Conservation (phyloP, 345 rosid species). For the Kandelia obovata region DNA sequence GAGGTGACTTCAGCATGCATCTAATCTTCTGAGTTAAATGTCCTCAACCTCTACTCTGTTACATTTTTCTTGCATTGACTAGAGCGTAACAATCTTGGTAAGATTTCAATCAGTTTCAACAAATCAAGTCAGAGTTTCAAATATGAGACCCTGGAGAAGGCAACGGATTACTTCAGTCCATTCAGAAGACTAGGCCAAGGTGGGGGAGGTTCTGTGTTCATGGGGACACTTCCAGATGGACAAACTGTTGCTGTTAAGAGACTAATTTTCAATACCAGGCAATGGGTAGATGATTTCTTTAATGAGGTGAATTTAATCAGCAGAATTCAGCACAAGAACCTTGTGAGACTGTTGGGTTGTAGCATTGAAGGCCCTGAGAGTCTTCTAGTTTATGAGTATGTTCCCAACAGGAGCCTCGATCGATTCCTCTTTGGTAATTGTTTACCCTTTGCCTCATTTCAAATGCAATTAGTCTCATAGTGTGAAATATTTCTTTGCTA, state of each 20-base stretch:
- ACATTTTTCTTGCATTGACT: background rate
- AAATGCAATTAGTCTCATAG: background rate
- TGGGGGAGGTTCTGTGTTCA: slow-evolving; percentile 48
- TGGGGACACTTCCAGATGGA: slow-evolving; percentile 42
- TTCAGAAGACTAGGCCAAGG: slow-evolving; percentile 52
- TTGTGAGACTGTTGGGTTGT: slow-evolving; percentile 51
- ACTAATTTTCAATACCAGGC: slow-evolving; percentile 46
- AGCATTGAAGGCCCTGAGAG: slow-evolving; percentile 68
- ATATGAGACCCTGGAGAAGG: slow-evolving; percentile 53
- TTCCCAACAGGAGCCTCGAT: slow-evolving; percentile 51
- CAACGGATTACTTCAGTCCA: slow-evolving; percentile 40
- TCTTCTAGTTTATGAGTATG: slow-evolving; percentile 53
- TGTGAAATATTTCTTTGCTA: background rate
- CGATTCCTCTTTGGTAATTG: slow-evolving; percentile 47
- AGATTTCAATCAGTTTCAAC: slow-evolving; percentile 19
- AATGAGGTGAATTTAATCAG: slow-evolving; percentile 55
- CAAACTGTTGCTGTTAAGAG: slow-evolving; percentile 47
- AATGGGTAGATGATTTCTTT: slow-evolving; percentile 59
- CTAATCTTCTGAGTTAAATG: background rate
- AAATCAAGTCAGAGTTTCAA: slow-evolving; percentile 33
- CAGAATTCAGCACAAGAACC: slow-evolving; percentile 50
- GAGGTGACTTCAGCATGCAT: background rate
- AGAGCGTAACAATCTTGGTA: slow-evolving; percentile 31
- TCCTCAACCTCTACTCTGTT: background rate
- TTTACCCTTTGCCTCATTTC: slow-evolving; percentile 6